Evolutionary conservation across 2,329 filamentous ascomycete genomes (phyloP), one percentile per base, ranked within the genome.

Genomic region (Alternaria gaisen): DNA sequence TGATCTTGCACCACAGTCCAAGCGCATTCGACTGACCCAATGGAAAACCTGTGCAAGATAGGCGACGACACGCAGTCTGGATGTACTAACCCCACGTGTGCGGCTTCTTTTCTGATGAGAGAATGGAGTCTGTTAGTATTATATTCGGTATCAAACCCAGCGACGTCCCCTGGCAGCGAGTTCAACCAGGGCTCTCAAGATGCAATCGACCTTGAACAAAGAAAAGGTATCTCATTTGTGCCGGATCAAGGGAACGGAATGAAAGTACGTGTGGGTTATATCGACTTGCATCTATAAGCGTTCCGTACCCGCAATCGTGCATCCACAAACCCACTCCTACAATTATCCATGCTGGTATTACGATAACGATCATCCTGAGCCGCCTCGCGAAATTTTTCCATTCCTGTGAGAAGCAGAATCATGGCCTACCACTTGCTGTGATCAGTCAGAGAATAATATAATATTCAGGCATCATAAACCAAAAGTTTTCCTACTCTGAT

Each of bases 31-130:
- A 42, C 32, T 41, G 47, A 26, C 22, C 44, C n/a, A 20, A 40
- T 28, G 40, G 36, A 43, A 43, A 53, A 47, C n/a, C 22, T 52
- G 41, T 41, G 32, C 18, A 36, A 43, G 34, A 41, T 30, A 55
- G 53, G 34, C 56, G 18, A 55, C 55, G 28, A n/a, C 20, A 18
- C 47, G 30, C 56, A 59, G 32, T 48, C 20, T 36, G 30, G 24
- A 22, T 46, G 42, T 22, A 38, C 42, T 18, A 43, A 43, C 48
- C 30, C 53, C 47, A 59, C 56, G 55, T 22, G 30, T 48, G 34
- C 43, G 41, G 32, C 22, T 56, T 44, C 32, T 18, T 16, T 20
- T 22, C 24, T 32, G 28, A 51, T 38, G 20, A 44, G 28, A 20
- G 22, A 43, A 40, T 34, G 43, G 28, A 38, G 18, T 34, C 22